These are phyloP conservation scores for Penicillium capsulatum DNA, from an alignment of 2,329 filamentous ascomycete genomes.

Conservation along the genomic window DNA sequence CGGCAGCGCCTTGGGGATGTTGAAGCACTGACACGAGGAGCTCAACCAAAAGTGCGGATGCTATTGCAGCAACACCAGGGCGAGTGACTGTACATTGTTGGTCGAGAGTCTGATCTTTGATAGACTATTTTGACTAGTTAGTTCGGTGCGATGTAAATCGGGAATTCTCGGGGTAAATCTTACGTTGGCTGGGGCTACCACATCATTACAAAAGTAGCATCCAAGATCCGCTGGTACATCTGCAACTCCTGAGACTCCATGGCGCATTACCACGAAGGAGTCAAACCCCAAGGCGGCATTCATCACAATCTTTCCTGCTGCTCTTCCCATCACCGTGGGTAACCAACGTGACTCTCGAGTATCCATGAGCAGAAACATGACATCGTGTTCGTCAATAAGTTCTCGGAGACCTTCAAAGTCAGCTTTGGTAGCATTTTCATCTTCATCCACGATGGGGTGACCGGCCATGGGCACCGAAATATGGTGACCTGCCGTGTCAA, in stretches of 20 bases:
- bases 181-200: slow-evolving; percentile 89
- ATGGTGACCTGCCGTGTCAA: slow-evolving; percentile 73
- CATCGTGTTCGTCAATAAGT: slow-evolving; percentile 81
- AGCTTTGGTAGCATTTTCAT: slow-evolving; percentile 63
- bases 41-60: slow-evolving; percentile 86
- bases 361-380: slow-evolving; percentile 94
- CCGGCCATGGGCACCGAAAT: slow-evolving; percentile 94
- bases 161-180: slow-evolving; percentile 38
- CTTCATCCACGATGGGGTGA: slow-evolving; percentile 74
- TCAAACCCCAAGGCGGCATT: slow-evolving; percentile 96
- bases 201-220: slow-evolving; percentile 98
- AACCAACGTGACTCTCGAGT: slow-evolving; percentile 92
- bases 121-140: slow-evolving; percentile 58
- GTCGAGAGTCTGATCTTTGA: slow-evolving; percentile 91
- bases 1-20: slow-evolving; percentile 59
- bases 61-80: slow-evolving; percentile 86
- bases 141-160: slow-evolving; percentile 12
- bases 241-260: slow-evolving; percentile 63
- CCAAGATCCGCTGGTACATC: slow-evolving; percentile 67
- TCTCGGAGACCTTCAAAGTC: slow-evolving; percentile 72
- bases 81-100: slow-evolving; percentile 97
- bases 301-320: slow-evolving; percentile 88
- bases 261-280: slow-evolving; percentile 94
- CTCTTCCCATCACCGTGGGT: slow-evolving; percentile 93
- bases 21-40: slow-evolving; percentile 82